Conservation (phyloP, 257 asterid species). For the Paulownia fortunei region DNA sequence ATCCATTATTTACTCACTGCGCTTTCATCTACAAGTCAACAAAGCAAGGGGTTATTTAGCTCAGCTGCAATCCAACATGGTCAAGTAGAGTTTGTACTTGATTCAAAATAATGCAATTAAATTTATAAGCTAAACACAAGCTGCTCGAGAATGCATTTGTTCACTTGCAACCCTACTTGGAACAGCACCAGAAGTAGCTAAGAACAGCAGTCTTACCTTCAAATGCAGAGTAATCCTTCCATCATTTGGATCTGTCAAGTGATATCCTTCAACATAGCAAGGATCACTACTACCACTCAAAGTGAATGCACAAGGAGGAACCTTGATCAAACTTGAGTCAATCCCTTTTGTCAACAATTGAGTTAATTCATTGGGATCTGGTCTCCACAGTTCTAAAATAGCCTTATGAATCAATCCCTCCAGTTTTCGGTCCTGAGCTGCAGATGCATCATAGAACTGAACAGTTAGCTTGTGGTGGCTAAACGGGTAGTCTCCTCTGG, state of each 20-base stretch:
- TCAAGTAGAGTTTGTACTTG: not conserved
- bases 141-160: not conserved
- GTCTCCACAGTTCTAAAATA: slow-evolving; percentile 90
- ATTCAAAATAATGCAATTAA: slow-evolving; percentile 19
- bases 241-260: slow-evolving; percentile 88
- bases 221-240: slow-evolving; percentile 87
- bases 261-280: slow-evolving; percentile 91
- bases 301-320: slow-evolving; percentile 78
- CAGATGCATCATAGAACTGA: slow-evolving; percentile 84
- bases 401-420: slow-evolving; percentile 94
- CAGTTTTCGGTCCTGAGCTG: slow-evolving; percentile 92
- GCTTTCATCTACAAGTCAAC: slow-evolving; percentile 5
- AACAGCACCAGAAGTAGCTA: slow-evolving; percentile 3
- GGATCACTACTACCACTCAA: slow-evolving; percentile 95
- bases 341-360: slow-evolving; percentile 71
- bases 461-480: slow-evolving; percentile 93
- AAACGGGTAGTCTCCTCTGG: slow-evolving; percentile 91
- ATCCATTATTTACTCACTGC: not conserved
- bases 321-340: slow-evolving; percentile 68
- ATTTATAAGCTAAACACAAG: slow-evolving; percentile 16
- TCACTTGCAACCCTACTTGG: slow-evolving; percentile 1
- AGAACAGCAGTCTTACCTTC: slow-evolving; percentile 56
- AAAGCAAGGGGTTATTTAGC: not conserved
- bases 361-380: slow-evolving; percentile 84
- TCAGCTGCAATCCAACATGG: not conserved